Percentiles rank a stretch among this genome's conserved stretches.
These are phyloP conservation scores for Teratosphaeria pseudoeucalypti DNA, from an alignment of 2,329 filamentous ascomycete species.

Conservation along the genomic window DNA sequence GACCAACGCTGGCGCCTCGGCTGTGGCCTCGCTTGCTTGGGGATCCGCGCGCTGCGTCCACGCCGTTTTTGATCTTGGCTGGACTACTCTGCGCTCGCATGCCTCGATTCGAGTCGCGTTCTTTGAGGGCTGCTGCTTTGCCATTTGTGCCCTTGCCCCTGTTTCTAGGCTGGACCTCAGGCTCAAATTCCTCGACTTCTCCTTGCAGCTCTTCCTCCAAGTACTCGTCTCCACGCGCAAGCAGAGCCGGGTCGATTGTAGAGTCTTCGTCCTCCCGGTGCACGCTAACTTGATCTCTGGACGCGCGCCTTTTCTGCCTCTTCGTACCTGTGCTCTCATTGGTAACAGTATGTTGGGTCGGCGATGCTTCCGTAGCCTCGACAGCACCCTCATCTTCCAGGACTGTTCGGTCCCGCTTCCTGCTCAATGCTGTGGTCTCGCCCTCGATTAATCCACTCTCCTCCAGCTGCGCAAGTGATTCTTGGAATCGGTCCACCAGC, in stretches of 20 bases:
- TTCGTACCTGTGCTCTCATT: slow-evolving; percentile 1
- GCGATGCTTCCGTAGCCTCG: background rate
- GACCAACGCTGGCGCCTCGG: slow-evolving; percentile 14
- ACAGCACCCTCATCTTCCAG: slow-evolving; percentile 4
- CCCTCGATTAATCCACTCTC: background rate
- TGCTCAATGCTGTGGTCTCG: slow-evolving; percentile 1
- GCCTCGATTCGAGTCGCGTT: slow-evolving; percentile 13
- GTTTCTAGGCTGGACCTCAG: background rate
- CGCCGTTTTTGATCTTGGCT: slow-evolving; percentile 3
- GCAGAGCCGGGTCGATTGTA: slow-evolving; percentile 9
- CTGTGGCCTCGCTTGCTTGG: slow-evolving; percentile 7
- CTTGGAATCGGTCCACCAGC: background rate
- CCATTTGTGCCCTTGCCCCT: slow-evolving; percentile 8
- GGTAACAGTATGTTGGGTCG: background rate
- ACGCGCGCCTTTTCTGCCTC: slow-evolving; percentile 2
- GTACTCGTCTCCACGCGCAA: slow-evolving; percentile 9
- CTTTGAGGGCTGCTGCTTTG: slow-evolving; percentile 8
- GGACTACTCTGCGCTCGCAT: slow-evolving; percentile 6
- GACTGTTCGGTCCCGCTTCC: slow-evolving; percentile 6
- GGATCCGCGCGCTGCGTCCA: background rate
- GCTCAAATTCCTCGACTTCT: background rate
- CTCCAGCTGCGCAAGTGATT: background rate
- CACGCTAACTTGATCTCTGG: slow-evolving; percentile 5
- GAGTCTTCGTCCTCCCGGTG: slow-evolving; percentile 6
- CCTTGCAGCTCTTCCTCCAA: background rate